Evolutionary conservation across 208 protist genomes (phyloP).

Genomic region (Leishmania arabica): DNA sequence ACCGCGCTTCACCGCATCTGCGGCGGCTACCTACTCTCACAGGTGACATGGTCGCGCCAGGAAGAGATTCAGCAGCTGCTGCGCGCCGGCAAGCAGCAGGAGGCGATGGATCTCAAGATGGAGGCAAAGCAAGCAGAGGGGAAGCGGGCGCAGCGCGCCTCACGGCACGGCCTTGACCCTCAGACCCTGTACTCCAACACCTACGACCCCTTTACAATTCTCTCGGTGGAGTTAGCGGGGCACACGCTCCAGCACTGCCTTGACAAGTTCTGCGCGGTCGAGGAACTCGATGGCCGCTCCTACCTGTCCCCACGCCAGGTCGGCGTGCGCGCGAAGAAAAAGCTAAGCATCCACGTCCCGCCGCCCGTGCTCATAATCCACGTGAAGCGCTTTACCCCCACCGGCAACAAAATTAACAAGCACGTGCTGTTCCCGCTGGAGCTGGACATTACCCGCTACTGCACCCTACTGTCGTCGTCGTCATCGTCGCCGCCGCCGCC

Average conservation of each 20-base stretch:
- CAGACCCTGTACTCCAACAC: conserved; percentile 74
- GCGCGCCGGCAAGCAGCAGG: conserved; percentile 68
- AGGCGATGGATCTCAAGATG: conserved; percentile 76
- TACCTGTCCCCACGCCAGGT: conserved; percentile 82
- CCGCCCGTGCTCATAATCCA: conserved; percentile 89
- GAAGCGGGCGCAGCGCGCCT: conserved; percentile 4
- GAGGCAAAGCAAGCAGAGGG: conserved; percentile 24
- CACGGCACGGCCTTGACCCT: conserved; percentile 14
- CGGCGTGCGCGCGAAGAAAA: conserved; percentile 77
- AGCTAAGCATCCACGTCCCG: conserved; percentile 77
- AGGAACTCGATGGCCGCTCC: conserved; percentile 71
- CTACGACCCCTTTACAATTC: conserved; percentile 85
- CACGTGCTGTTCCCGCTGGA: conserved; percentile 64
- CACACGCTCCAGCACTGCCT: conserved; percentile 81
- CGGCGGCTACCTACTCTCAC: conserved; percentile 85
- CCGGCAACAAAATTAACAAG: conserved; percentile 69
- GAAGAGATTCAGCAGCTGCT: conserved; percentile 83
- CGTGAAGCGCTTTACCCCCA: conserved; percentile 85
- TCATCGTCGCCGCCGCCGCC: conserved; percentile 4
- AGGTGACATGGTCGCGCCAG: conserved; percentile 74
- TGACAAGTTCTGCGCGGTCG: conserved; percentile 66
- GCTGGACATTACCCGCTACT: conserved; percentile 70
- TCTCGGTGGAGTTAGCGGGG: conserved; percentile 76
- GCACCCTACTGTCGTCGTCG: conserved; percentile 27
- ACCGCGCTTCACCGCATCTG: conserved; percentile 82